phyloP scores from a whole-genome alignment of 2,329 filamentous ascomycete genomes.

The Penicillium decumbens region DNA sequence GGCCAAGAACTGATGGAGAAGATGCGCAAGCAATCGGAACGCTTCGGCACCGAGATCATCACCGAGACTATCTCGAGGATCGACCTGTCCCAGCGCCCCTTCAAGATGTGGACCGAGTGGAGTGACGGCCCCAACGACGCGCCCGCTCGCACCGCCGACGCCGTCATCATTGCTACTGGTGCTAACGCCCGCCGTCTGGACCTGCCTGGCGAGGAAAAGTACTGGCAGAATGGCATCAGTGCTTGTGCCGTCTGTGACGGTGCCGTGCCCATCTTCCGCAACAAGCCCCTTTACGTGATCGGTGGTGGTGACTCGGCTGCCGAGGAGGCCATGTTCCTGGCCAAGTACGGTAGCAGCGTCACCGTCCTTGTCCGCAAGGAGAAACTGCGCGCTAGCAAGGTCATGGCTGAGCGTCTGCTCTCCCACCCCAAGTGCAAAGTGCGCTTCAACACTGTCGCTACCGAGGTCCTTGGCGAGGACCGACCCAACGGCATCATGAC shows the following conservation, averaged over 20 bases:
- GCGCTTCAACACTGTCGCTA: slow-evolving; percentile 74
- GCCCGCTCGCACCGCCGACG: slow-evolving; percentile 76
- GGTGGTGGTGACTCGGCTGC: slow-evolving; percentile 95
- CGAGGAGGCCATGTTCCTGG: slow-evolving; percentile 94
- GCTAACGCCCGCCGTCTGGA: slow-evolving; percentile 81
- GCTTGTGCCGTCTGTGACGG: slow-evolving; percentile 98
- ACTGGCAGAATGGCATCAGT: slow-evolving; percentile 95
- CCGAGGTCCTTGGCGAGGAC: slow-evolving; percentile 78
- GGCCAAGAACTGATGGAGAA: slow-evolving; percentile 88
- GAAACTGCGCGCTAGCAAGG: slow-evolving; percentile 78
- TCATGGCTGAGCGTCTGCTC: slow-evolving; percentile 83
- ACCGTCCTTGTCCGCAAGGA: slow-evolving; percentile 88
- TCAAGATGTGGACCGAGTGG: slow-evolving; percentile 92
- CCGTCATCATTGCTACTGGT: slow-evolving; percentile 90
- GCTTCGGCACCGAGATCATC: slow-evolving; percentile 88
- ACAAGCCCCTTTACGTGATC: slow-evolving; percentile 92
- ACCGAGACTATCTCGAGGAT: slow-evolving; percentile 87
- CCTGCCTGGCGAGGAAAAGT: slow-evolving; percentile 84
- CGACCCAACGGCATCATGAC: slow-evolving; percentile 75
- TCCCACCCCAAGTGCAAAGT: slow-evolving; percentile 87
- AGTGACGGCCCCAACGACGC: slow-evolving; percentile 65
- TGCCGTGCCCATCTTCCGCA: slow-evolving; percentile 92
- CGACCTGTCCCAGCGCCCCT: slow-evolving; percentile 77
- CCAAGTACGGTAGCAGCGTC: slow-evolving; percentile 94
- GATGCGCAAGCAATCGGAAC: slow-evolving; percentile 87